Conservation (phyloP, 2,329 filamentous ascomycete genomes). For the Fonsecaea pedrosoi region DNA sequence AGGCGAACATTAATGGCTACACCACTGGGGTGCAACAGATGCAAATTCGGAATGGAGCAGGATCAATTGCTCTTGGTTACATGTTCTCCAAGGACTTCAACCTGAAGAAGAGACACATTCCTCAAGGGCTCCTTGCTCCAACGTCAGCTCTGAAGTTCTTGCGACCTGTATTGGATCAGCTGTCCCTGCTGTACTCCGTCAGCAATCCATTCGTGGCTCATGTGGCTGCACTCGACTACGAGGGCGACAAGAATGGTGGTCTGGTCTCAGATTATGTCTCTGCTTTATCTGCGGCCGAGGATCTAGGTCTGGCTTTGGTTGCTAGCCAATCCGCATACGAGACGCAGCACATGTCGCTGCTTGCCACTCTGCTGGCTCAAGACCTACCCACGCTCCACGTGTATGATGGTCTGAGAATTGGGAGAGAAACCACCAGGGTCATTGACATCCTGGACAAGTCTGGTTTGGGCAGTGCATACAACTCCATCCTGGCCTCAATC, state of each 20-base stretch:
- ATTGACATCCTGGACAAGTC: conserved; percentile 79
- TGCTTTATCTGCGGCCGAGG: conserved; percentile 81
- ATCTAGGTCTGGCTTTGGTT: conserved; percentile 85
- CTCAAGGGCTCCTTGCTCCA: conserved; percentile 87
- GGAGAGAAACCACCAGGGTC: conserved; percentile 80
- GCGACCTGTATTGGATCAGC: conserved; percentile 84
- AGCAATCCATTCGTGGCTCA: conserved; percentile 93
- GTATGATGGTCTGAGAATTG: conserved; percentile 84
- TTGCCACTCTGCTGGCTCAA: conserved; percentile 79
- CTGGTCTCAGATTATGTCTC: conserved; percentile 87
- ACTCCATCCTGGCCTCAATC: conserved; percentile 67
- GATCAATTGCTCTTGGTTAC: conserved; percentile 90
- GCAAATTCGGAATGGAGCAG: conserved; percentile 87
- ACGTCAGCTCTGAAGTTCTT: conserved; percentile 82
- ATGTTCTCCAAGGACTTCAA: conserved; percentile 98
- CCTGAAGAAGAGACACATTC: conserved; percentile 84
- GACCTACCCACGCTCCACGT: conserved; percentile 84
- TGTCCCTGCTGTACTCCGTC: conserved; percentile 87
- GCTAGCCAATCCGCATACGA: conserved; percentile 87
- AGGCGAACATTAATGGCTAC: conserved; percentile 83
- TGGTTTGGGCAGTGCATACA: conserved; percentile 73
- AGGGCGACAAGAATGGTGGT: conserved; percentile 66
- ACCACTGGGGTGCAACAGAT: conserved; percentile 77
- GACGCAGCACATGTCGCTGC: conserved; percentile 92
- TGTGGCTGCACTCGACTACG: conserved; percentile 88